A percentile compares a stretch with the other conserved stretches of the same genome.
Conservation (phyloP, 2,329 filamentous ascomycete species). For the Capronia americana region DNA sequence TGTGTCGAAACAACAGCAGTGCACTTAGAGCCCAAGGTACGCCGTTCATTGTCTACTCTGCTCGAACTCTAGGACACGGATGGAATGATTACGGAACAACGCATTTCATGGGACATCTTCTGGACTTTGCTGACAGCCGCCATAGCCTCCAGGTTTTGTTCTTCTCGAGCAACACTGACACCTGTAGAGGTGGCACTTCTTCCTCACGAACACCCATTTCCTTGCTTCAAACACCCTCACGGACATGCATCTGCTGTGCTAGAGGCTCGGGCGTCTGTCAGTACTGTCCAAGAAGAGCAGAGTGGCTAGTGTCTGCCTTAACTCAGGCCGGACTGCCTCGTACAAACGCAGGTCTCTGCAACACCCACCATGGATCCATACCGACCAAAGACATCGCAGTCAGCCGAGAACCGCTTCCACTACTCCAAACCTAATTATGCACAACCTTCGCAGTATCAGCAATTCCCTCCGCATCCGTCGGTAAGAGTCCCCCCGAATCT, state of each 20-base stretch:
- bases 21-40: neutral
- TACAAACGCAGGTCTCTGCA: neutral
- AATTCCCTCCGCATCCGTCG: slow-evolving; percentile 35
- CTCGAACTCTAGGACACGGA: too few relatives aligned
- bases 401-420: slow-evolving; percentile 29
- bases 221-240: neutral
- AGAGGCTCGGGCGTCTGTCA: neutral
- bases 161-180: neutral
- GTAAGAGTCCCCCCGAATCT: slow-evolving; percentile 31
- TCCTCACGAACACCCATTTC: neutral
- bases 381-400: slow-evolving; percentile 10
- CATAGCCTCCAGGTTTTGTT: neutral
- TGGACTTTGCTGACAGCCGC: neutral
- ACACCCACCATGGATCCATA: slow-evolving; percentile 16
- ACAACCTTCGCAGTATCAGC: slow-evolving; percentile 34
- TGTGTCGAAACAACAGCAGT: neutral
- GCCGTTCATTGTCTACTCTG: neutral
- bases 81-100: neutral
- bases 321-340: neutral
- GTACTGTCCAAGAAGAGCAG: neutral
- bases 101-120: neutral
- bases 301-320: neutral
- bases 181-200: neutral
- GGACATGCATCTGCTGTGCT: slow-evolving; percentile 20
- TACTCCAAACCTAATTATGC: slow-evolving; percentile 34